phyloP scores from a whole-genome alignment of 768 basidiomycete genomes.

The Tricholoma sp. region DNA sequence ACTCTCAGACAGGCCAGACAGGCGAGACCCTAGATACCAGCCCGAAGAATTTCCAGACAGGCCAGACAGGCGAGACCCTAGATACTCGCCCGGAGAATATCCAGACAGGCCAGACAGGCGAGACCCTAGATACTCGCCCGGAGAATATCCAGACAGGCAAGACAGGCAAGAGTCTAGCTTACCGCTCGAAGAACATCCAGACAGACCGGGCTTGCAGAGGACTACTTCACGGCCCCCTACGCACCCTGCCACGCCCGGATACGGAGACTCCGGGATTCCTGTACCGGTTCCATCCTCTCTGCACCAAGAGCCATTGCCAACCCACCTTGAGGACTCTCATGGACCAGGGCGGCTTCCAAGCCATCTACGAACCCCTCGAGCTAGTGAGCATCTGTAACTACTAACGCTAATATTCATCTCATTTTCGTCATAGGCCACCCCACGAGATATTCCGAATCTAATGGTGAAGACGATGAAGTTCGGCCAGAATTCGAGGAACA shows the following conservation, averaged over 20 bases:
- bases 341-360: slow-evolving; percentile 2
- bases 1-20: background rate
- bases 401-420: background rate
- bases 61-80: background rate
- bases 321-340: slow-evolving; percentile 2
- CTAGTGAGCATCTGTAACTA: slow-evolving; percentile 5
- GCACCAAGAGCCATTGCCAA: slow-evolving; percentile 1
- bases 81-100: background rate
- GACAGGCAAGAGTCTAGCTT: too few species aligned
- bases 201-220: background rate
- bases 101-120: background rate
- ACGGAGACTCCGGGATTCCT: background rate
- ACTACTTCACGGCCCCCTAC: background rate
- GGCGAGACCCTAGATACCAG: background rate
- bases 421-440: slow-evolving; percentile 1
- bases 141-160: background rate
- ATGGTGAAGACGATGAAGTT: slow-evolving; percentile 2
- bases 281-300: slow-evolving; percentile 13
- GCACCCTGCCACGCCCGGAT: background rate
- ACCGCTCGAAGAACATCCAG: too few species aligned
- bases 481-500: slow-evolving; percentile 6
- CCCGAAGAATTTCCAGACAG: slow-evolving; percentile 1
- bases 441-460: slow-evolving; percentile 6
- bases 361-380: background rate
- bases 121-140: background rate